Conservation (phyloP, 2,329 filamentous ascomycete species). For the Annulohypoxylon truncatum region DNA sequence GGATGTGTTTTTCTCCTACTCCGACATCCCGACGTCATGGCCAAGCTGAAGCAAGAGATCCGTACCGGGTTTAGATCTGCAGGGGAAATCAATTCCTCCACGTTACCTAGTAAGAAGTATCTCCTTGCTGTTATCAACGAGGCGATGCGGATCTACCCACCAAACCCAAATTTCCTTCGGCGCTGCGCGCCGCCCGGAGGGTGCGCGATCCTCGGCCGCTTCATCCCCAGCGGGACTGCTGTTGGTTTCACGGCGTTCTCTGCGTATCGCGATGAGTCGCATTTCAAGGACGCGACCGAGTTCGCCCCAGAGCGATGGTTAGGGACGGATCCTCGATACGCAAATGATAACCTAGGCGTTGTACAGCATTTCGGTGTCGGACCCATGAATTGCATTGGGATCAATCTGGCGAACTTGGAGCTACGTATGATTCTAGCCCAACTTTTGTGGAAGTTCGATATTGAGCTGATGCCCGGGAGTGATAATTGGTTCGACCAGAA, state of each 20-base stretch:
- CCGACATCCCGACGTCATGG: neutral
- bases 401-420: conserved; percentile 7
- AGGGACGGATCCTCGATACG: neutral
- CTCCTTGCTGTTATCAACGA: conserved; percentile 11
- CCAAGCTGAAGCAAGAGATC: conserved; percentile 3
- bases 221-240: neutral
- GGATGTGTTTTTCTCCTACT: conserved; percentile 7
- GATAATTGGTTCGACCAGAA: conserved; percentile 19
- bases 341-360: neutral
- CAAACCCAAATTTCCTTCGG: neutral
- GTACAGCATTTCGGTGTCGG: conserved; percentile 9
- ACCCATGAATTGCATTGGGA: conserved; percentile 13
- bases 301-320: conserved; percentile 11
- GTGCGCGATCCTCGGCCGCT: conserved; percentile 1
- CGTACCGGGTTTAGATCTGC: neutral
- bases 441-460: conserved; percentile 14
- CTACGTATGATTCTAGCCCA: conserved; percentile 12
- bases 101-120: conserved; percentile 1
- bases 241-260: conserved; percentile 10
- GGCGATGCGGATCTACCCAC: conserved; percentile 9
- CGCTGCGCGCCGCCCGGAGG: neutral
- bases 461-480: neutral
- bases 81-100: neutral
- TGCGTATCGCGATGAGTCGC: conserved; percentile 2
- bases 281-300: conserved; percentile 1